Evolutionary conservation across 495 filamentous ascomycete species (phyloP), one percentile per base, ranked within the genome.

Genomic region (Daldinia decipiens): DNA sequence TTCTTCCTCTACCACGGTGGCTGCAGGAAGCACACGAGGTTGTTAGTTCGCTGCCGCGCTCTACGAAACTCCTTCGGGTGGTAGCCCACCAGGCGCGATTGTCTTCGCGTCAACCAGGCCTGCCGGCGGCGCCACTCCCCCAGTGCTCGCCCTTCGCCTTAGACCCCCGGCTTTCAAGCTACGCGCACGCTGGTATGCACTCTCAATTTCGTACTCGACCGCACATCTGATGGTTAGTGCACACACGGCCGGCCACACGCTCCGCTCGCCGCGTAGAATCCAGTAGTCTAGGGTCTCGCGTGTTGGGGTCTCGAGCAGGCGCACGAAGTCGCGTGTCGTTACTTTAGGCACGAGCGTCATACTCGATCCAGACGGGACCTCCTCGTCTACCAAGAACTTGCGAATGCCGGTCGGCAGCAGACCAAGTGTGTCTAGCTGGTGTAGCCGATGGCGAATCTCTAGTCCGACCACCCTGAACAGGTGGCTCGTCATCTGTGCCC

Each of bases 161-260:
- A 83, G 66, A 1, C 78, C 83, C 26, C 80, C 81, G 2, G 84
- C 83, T 67, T 87, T 86, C 26, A 82, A 72, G 53, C 92, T 82
- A 62, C 93, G 79, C 0, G 94, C 91, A 62, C 89, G 80, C 78
- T 96, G 92, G 80, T 96, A 97, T 0, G 91, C 88, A 53, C 89
- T 80, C 76, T 97, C 94, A 19, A 98, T 80, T 75, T 95, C 93
- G 53, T 92, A 89, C 77, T 98, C 95, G 13, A 98, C 84, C 19
- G 89, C 91, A 74, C 93, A 94, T n/a, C 95, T 82, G 6, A 97
- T 88, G 72, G 89, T 91, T 59, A 98, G 80, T 13, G 93, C 92
- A 29, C 88, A 88, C 50, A 97, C 87, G n/a, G 93, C 92, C 4
- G 95, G 95, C 95, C 95, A 98, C 0, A 97, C 93, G 59, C 91